Evolutionary conservation across 1,284 basidiomycete species (phyloP), one percentile per base, ranked within the genome.

Genomic region (Marasmius fiardii): DNA sequence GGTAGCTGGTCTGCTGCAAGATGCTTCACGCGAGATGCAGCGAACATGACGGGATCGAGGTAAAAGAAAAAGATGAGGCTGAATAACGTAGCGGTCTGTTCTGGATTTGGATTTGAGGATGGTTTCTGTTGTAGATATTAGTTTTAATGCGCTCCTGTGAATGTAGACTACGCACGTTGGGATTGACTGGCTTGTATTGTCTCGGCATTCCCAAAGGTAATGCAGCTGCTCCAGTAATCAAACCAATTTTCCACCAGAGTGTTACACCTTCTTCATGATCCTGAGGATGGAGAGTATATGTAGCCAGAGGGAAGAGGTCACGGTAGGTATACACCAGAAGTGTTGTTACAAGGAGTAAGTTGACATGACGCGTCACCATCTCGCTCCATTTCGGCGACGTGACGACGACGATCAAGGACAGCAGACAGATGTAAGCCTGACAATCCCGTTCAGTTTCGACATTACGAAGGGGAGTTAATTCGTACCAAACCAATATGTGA

Each of bases 221-320:
- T 10, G 66, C 53, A n/a, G 64, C 62, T 20, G 59, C 61, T 23
- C 64, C 16, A 10, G 61, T 52, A 3, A 71, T 49, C 1, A 64
- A 21, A 8, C 52, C 49, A 18, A 68, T 37, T 50, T 68, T 67
- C 5, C 61, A 54, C 67, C 67, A 69, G 1, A 70, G 45, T 4
- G 69, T 35, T 20, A 43, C 35, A 3, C 65, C 64, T 52, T 69
- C 65, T 10, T 41, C 43, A 7, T 43, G 43, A 52, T 71, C 69
- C 51, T 58, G 53, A 18, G 66, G 65, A 2, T 26, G 10, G 14
- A 56, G 56, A 10, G 55, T 52, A 52, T 61, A 79, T 0, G 81
- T 83, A 18, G 73, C 67, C 5, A 82, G 64, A 1, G 83, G 83
- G 67, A 73, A 80, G 34, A 85, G 56, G 61, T 86, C 82, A 20